Conservation (phyloP, 768 basidiomycete species). For the Boletus eberwhitei region DNA sequence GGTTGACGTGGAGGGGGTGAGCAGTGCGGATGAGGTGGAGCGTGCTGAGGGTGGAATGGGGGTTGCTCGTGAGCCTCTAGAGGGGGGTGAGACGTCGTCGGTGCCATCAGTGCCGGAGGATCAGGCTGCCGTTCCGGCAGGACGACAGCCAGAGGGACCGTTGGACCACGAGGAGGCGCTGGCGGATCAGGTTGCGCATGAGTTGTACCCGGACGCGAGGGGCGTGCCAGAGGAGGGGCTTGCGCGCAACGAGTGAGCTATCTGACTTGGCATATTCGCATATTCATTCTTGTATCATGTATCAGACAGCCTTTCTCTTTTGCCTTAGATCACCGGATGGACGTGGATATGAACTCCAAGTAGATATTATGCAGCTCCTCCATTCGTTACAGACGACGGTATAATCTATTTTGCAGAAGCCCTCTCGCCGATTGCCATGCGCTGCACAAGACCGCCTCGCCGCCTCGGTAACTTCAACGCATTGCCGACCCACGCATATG, state of each 20-base stretch:
- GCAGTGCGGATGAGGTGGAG: neutral
- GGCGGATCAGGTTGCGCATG: slow-evolving; percentile 51
- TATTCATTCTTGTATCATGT: neutral
- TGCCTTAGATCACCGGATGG: neutral
- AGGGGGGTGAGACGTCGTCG: neutral
- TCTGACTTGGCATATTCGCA: neutral
- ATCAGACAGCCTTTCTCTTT: neutral
- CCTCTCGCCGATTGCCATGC: slow-evolving; percentile 4
- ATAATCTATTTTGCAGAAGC: neutral
- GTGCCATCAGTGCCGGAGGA: neutral
- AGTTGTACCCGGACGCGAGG: slow-evolving; percentile 45
- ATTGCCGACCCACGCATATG: slow-evolving; percentile 22
- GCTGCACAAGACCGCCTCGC: slow-evolving; percentile 7
- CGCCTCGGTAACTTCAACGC: slow-evolving; percentile 19
- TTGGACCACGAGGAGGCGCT: slow-evolving; percentile 47
- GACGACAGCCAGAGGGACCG: slow-evolving; percentile 37
- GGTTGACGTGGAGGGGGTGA: slow-evolving; percentile 2
- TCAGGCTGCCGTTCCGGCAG: neutral
- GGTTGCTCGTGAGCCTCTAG: neutral
- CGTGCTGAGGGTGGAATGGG: neutral
- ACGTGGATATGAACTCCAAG: neutral
- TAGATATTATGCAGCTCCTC: neutral
- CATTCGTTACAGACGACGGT: too few relatives aligned
- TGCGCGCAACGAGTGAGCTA: slow-evolving; percentile 4
- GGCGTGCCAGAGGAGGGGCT: neutral